These are phyloP conservation scores for Globisporangium echinulatum DNA, from an alignment of 352 stramenopile species.

Conservation along the genomic window DNA sequence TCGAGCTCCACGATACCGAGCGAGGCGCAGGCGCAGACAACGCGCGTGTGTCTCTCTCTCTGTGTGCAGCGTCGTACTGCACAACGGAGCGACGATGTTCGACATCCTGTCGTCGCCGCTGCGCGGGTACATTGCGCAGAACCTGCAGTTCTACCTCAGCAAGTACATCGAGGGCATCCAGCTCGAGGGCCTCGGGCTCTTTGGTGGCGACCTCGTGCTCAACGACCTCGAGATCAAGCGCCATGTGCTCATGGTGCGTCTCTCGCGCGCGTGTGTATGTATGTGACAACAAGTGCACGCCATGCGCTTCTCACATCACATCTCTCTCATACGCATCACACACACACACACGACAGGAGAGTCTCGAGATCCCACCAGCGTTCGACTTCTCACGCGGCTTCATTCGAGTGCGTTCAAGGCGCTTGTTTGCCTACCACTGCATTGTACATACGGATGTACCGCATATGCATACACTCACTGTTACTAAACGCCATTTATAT, in stretches of 20 bases:
- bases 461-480: not conserved
- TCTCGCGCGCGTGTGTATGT: not conserved
- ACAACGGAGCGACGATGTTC: constrained; percentile 36
- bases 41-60: no score
- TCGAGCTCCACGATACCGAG: no score
- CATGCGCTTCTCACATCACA: no score
- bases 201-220: constrained; percentile 79
- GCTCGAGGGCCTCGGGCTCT: constrained; percentile 77
- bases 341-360: constrained; percentile 34
- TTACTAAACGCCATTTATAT: not conserved
- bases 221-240: constrained; percentile 88
- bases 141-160: constrained; percentile 82
- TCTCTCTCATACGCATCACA: not conserved
- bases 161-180: constrained; percentile 89
- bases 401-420: constrained; percentile 43
- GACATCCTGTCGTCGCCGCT: constrained; percentile 82
- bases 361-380: constrained; percentile 76
- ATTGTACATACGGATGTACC: not conserved
- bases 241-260: constrained; percentile 54
- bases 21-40: not conserved
- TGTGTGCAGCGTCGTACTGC: no score
- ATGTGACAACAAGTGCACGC: not conserved
- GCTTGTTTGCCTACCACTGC: no score
- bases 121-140: constrained; percentile 83
- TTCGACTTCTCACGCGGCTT: constrained; percentile 86